Evolutionary conservation across 2,329 filamentous ascomycete genomes (phyloP), one percentile per base, ranked within the genome.

Genomic region (Bisporella sp.): DNA sequence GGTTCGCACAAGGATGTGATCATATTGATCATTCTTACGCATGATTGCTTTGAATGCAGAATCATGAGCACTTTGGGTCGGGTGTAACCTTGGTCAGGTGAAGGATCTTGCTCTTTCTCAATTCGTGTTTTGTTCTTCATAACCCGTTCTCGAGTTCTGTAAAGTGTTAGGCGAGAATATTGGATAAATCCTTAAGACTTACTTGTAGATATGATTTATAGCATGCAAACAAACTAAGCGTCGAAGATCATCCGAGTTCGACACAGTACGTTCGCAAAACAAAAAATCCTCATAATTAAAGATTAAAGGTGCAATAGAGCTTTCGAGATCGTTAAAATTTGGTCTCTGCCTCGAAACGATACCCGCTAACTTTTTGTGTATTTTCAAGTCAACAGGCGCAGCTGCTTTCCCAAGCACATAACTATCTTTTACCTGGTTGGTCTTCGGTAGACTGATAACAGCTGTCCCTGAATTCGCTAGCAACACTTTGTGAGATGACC

Each of bases 61-160:
- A 99, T 75, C 66, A 97, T 88, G 21, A 99, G 77, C 5, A 96
- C 85, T 65, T 97, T 97, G 6, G 93, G 93, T 5, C 93, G 77
- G 0, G 92, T 96, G 68, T 96, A 99, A 0, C 93, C 93, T 69
- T 99, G 93, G 59, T 99, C 93, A 56, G 90, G 82, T 13, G 77
- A 71, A 37, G 76, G 75, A 7, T 78, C 77, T 4, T 80, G 76
- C 48, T 85, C 81, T 59, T 83, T 84, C 7, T 85, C 75, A 8
- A 95, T 70, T 56, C 84, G 88, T 48, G 87, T 81, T 63, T 91
- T 97, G 70, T 97, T 95, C 69, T 96, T 97, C 54, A 97, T 79
- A 0, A 97, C 87, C 31, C 84, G 81, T 63, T 97, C 92, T 57
- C 93, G 83, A 1, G 92, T 96, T 67, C 80, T 84, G 46, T 13